These are phyloP conservation scores for Tylopilus balloui DNA, from an alignment of 768 basidiomycete species.

Conservation along the genomic window DNA sequence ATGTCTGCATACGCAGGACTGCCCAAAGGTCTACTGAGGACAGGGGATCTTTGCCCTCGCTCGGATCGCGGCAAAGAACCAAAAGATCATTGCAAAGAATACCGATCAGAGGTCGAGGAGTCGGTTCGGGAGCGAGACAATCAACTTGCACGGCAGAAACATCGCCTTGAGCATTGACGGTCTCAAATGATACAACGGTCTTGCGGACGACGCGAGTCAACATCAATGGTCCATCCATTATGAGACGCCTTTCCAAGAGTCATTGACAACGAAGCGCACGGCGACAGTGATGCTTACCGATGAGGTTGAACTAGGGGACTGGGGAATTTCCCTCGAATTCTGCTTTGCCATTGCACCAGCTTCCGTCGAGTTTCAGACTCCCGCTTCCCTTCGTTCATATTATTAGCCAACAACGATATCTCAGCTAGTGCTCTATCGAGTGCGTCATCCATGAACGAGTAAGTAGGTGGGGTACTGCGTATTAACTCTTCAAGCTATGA, in stretches of 20 bases:
- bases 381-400: slow-evolving; percentile 98
- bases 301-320: slow-evolving; percentile 99
- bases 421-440: slow-evolving; percentile 82
- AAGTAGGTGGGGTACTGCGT: slow-evolving; percentile 76
- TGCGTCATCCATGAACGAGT: slow-evolving; percentile 74
- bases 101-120: slow-evolving; percentile 71
- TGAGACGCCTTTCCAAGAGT: slow-evolving; percentile 58
- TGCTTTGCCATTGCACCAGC: slow-evolving; percentile 84
- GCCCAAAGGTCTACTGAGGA: slow-evolving; percentile 91
- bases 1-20: slow-evolving; percentile 90
- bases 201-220: slow-evolving; percentile 91
- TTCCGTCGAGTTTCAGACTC: slow-evolving; percentile 90
- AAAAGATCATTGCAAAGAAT: slow-evolving; percentile 91
- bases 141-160: slow-evolving; percentile 83
- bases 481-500: slow-evolving; percentile 75
- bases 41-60: slow-evolving; percentile 70
- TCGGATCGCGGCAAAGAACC: slow-evolving; percentile 85
- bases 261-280: slow-evolving; percentile 3
- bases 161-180: slow-evolving; percentile 72
- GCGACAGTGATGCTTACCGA: slow-evolving; percentile 47
- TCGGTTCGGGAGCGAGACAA: slow-evolving; percentile 82
- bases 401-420: slow-evolving; percentile 83
- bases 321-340: slow-evolving; percentile 89
- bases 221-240: slow-evolving; percentile 86
- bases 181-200: slow-evolving; percentile 74